phyloP scores from a whole-genome alignment of 495 filamentous ascomycete species.

The Pyrenula massariospora region DNA sequence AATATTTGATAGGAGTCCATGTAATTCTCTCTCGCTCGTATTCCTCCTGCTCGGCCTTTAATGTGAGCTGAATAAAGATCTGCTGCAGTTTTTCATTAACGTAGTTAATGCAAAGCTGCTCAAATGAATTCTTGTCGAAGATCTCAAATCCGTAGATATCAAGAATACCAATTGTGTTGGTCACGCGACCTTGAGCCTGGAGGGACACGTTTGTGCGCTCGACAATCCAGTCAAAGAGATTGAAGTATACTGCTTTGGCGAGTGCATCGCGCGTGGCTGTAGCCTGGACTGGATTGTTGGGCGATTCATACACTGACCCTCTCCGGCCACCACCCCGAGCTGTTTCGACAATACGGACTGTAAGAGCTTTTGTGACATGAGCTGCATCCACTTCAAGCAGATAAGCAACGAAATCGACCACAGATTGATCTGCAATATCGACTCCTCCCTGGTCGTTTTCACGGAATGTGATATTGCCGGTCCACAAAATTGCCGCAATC shows the following conservation, averaged over 20 bases:
- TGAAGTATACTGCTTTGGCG: constrained; percentile 91
- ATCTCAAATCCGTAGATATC: constrained; percentile 99
- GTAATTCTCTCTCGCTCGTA: constrained; percentile 93
- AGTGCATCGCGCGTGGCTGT: constrained; percentile 85
- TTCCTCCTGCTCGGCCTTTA: constrained; percentile 97
- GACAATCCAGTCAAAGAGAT: constrained; percentile 98
- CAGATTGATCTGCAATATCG: constrained; percentile 70
- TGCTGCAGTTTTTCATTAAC: constrained; percentile 99
- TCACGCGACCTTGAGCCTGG: constrained; percentile 59
- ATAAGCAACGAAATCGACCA: constrained; percentile 89
- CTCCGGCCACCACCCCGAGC: constrained; percentile 60
- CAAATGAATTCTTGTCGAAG: constrained; percentile 97
- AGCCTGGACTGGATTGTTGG: constrained; percentile 85
- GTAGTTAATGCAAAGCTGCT: constrained; percentile 99
- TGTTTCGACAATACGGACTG: constrained; percentile 80
- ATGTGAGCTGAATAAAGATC: constrained; percentile 96
- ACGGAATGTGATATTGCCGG: constrained; percentile 80
- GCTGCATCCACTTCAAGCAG: constrained; percentile 76
- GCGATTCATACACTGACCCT: constrained; percentile 81
- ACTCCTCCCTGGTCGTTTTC: constrained; percentile 90
- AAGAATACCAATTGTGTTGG: constrained; percentile 89
- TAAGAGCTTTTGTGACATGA: constrained; percentile 79
- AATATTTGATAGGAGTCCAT: constrained; percentile 99
- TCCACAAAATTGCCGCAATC: constrained; percentile 86
- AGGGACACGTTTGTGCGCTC: constrained; percentile 83